Conservation (phyloP, 805 yeast genomes). For the Wickerhamiella nectarea region DNA sequence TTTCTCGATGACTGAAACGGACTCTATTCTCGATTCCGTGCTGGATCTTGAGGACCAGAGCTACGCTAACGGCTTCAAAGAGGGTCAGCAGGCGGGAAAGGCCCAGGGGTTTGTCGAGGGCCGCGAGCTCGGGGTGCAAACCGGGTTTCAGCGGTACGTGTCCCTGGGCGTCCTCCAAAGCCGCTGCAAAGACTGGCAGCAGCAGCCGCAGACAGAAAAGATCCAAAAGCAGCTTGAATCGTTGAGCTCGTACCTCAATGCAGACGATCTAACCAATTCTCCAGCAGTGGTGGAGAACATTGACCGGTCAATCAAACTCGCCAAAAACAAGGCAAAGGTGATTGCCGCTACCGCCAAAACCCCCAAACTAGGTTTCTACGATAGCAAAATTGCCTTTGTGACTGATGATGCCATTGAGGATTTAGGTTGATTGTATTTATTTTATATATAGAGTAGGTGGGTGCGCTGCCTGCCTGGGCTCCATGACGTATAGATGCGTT, state of each 20-base stretch:
- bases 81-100: slow-evolving; percentile 53
- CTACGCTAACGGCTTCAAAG: slow-evolving; percentile 56
- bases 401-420: slow-evolving; percentile 27
- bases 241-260: slow-evolving; percentile 20
- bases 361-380: slow-evolving; percentile 25
- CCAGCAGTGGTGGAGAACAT: slow-evolving; percentile 38
- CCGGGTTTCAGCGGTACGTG: slow-evolving; percentile 32
- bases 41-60: slow-evolving; percentile 18
- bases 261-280: slow-evolving; percentile 31
- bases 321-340: slow-evolving; percentile 49
- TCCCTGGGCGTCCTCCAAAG: slow-evolving; percentile 57
- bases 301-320: slow-evolving; percentile 39
- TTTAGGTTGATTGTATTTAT: slow-evolving; percentile 5
- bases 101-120: slow-evolving; percentile 58
- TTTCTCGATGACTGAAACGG: slow-evolving; percentile 2
- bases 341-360: slow-evolving; percentile 27
- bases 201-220: slow-evolving; percentile 9
- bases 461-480: neutral
- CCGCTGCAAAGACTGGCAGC: slow-evolving; percentile 29
- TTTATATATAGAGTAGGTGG: neutral
- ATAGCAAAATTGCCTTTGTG: slow-evolving; percentile 24
- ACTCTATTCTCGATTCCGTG: slow-evolving; percentile 10
- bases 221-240: slow-evolving; percentile 11
- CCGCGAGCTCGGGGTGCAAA: slow-evolving; percentile 55
- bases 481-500: slow-evolving; percentile 10